Conservation (phyloP, 768 basidiomycete species). For the Cytidiella melzeri region DNA sequence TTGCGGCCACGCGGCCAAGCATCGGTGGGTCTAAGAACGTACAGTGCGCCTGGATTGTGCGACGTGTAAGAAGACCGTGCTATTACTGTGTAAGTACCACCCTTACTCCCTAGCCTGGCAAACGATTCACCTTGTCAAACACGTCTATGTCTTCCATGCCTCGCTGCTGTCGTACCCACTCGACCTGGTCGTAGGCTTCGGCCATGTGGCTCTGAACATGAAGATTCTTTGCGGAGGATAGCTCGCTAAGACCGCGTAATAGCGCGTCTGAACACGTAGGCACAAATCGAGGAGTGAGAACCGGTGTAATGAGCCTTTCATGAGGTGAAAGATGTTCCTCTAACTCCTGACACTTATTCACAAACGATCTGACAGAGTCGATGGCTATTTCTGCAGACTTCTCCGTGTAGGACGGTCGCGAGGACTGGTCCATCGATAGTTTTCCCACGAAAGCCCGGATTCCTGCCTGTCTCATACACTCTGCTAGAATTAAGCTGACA, state of each 20-base stretch:
- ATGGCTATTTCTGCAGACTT: slow-evolving; percentile 44
- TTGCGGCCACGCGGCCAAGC: slow-evolving; percentile 41
- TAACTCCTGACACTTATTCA: slow-evolving; percentile 40
- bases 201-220: slow-evolving; percentile 80
- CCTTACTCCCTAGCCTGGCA: background rate
- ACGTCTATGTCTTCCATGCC: slow-evolving; percentile 67
- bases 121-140: slow-evolving; percentile 52
- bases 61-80: slow-evolving; percentile 53
- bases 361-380: slow-evolving; percentile 48
- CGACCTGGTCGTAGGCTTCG: slow-evolving; percentile 71
- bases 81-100: too few species aligned
- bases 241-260: slow-evolving; percentile 51
- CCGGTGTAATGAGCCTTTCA: slow-evolving; percentile 62
- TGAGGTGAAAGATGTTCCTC: slow-evolving; percentile 36
- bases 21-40: slow-evolving; percentile 61
- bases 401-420: slow-evolving; percentile 67
- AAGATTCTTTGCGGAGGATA: slow-evolving; percentile 41
- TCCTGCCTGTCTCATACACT: slow-evolving; percentile 64
- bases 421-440: slow-evolving; percentile 82
- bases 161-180: slow-evolving; percentile 58
- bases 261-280: slow-evolving; percentile 80
- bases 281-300: slow-evolving; percentile 85
- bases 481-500: slow-evolving; percentile 77
- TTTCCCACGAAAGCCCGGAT: slow-evolving; percentile 84
- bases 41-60: slow-evolving; percentile 83